Percentiles rank a stretch among this genome's conserved stretches.
Conservation (phyloP, 805 yeast species). For the Crinitomyces ghanaensis region DNA sequence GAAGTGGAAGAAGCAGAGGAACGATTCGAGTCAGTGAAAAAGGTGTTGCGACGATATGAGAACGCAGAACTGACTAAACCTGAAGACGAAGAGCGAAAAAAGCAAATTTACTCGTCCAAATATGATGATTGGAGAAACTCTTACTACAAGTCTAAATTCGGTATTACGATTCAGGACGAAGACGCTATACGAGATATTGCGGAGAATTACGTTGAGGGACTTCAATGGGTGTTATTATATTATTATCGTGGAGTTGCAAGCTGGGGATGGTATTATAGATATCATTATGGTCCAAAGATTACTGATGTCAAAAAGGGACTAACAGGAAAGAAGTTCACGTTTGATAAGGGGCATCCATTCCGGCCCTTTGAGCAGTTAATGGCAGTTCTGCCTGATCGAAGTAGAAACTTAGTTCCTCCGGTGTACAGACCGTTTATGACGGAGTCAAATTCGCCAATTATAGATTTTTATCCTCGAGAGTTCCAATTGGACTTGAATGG, state of each 20-base stretch:
- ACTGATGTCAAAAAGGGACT: slow-evolving; percentile 75
- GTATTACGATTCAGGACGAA: slow-evolving; percentile 43
- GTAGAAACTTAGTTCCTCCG: slow-evolving; percentile 64
- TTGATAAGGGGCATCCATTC: slow-evolving; percentile 69
- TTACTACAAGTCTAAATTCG: slow-evolving; percentile 77
- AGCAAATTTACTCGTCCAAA: slow-evolving; percentile 58
- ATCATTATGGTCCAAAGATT: slow-evolving; percentile 90
- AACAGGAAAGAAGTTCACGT: slow-evolving; percentile 38
- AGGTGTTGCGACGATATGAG: slow-evolving; percentile 31
- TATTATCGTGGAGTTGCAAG: slow-evolving; percentile 86
- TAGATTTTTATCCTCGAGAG: slow-evolving; percentile 80
- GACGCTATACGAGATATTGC: slow-evolving; percentile 52
- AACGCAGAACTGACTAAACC: slow-evolving; percentile 20
- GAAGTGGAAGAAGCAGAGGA: slow-evolving; percentile 50
- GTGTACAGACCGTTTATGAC: slow-evolving; percentile 75
- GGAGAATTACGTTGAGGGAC: slow-evolving; percentile 80
- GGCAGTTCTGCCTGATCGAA: slow-evolving; percentile 95
- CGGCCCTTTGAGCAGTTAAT: slow-evolving; percentile 90
- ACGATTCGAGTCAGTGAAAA: slow-evolving; percentile 50
- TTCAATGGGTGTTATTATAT: slow-evolving; percentile 92
- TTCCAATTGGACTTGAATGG: slow-evolving; percentile 89
- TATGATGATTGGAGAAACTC: slow-evolving; percentile 72
- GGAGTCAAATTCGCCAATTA: slow-evolving; percentile 74
- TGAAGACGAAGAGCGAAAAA: slow-evolving; percentile 31
- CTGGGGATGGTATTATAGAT: slow-evolving; percentile 89